A percentile compares a stretch with the other conserved stretches of the same genome.
phyloP scores from a whole-genome alignment of 2,329 filamentous ascomycete species.

The Cladobotryum mycophilum region DNA sequence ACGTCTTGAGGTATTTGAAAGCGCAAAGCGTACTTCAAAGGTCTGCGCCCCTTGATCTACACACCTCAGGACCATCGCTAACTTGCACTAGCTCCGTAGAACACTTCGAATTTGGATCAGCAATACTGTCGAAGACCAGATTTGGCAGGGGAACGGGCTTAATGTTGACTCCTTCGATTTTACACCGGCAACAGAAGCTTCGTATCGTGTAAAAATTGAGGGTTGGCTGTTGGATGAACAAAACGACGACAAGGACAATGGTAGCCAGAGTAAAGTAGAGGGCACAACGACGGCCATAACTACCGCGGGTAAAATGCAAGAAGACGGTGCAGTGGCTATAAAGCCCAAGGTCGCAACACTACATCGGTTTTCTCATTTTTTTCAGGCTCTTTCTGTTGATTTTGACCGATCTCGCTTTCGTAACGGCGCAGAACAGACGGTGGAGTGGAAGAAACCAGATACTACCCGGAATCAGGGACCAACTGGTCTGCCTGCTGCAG shows the following conservation, averaged over 20 bases:
- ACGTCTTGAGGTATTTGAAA: slow-evolving; percentile 82
- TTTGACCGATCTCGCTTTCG: slow-evolving; percentile 58
- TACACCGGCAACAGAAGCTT: slow-evolving; percentile 66
- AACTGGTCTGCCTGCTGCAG: slow-evolving; percentile 44
- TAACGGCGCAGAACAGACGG: slow-evolving; percentile 48
- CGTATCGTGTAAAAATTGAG: slow-evolving; percentile 88
- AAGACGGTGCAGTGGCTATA: slow-evolving; percentile 18
- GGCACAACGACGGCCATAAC: slow-evolving; percentile 31
- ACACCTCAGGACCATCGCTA: slow-evolving; percentile 4
- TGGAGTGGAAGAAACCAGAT: slow-evolving; percentile 85
- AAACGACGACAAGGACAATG: slow-evolving; percentile 45
- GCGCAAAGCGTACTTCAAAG: slow-evolving; percentile 40
- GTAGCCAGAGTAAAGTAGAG: slow-evolving; percentile 6
- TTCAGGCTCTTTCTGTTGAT: slow-evolving; percentile 71
- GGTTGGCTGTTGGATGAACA: slow-evolving; percentile 72
- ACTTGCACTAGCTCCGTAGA: slow-evolving; percentile 55
- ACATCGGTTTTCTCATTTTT: slow-evolving; percentile 68
- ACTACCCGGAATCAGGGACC: slow-evolving; percentile 42
- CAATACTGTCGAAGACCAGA: slow-evolving; percentile 90
- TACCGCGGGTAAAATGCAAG: slow-evolving; percentile 19
- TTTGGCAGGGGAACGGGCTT: slow-evolving; percentile 71
- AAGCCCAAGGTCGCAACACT: slow-evolving; percentile 31
- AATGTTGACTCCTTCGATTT: slow-evolving; percentile 78
- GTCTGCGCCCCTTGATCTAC: slow-evolving; percentile 30
- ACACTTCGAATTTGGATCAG: slow-evolving; percentile 91